A percentile compares a stretch with the other conserved stretches of the same genome.
Conservation (phyloP, 2,329 filamentous ascomycete species). For the Byssoonygena ceratinophila region DNA sequence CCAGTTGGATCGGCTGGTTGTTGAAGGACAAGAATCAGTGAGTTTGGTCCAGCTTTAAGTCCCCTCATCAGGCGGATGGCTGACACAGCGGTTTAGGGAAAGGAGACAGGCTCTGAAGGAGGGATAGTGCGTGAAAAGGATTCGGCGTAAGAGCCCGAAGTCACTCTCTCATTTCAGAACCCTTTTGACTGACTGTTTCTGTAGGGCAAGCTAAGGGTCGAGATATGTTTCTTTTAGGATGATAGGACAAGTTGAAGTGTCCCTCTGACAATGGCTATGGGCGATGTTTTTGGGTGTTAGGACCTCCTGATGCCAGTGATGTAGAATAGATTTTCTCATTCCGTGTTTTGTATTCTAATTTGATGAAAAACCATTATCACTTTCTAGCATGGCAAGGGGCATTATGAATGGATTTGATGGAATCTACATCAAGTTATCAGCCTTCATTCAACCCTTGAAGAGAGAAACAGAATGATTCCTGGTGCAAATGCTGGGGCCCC, state of each 20-base stretch:
- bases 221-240: neutral
- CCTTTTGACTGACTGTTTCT: neutral
- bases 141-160: slow-evolving; percentile 49
- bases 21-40: slow-evolving; percentile 76
- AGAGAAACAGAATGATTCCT: neutral
- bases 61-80: too few species aligned
- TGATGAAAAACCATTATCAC: neutral
- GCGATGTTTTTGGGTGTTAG: too few species aligned
- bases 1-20: slow-evolving; percentile 79
- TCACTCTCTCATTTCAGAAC: neutral
- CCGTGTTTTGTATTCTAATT: slow-evolving; percentile 1
- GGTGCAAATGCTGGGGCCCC: neutral
- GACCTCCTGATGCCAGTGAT: slow-evolving; percentile 2
- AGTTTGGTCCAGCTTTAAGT: too few species aligned
- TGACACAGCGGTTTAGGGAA: slow-evolving; percentile 43
- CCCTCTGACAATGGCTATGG: too few species aligned
- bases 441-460: too few species aligned
- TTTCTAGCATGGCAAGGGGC: neutral
- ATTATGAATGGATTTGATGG: neutral
- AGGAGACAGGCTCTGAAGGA: slow-evolving; percentile 54
- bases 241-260: neutral
- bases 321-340: slow-evolving; percentile 8
- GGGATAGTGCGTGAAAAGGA: slow-evolving; percentile 64
- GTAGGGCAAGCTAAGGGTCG: slow-evolving; percentile 2
- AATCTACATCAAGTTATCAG: neutral